Evolutionary conservation across 2,329 filamentous ascomycete genomes (phyloP).

Genomic region (Fusarium duplospermum): DNA sequence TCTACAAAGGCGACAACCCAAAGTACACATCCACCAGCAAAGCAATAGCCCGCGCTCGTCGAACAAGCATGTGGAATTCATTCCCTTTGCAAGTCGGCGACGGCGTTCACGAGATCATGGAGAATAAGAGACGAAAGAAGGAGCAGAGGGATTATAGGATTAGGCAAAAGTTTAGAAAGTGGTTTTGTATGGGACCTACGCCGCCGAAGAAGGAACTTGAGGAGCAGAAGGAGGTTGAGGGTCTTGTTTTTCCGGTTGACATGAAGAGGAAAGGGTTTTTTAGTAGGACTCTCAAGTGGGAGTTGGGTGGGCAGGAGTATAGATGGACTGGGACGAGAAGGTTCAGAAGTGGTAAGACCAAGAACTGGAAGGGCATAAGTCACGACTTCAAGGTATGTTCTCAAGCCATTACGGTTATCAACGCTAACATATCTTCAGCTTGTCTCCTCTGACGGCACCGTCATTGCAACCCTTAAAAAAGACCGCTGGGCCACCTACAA

Average conservation of each 20-base stretch:
- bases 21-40: slow-evolving; percentile 23
- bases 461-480: slow-evolving; percentile 20
- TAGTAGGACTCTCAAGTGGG: slow-evolving; percentile 13
- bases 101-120: slow-evolving; percentile 23
- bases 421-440: not conserved
- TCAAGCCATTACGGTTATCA: not conserved
- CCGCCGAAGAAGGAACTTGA: slow-evolving; percentile 9
- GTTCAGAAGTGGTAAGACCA: not conserved
- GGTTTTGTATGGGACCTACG: slow-evolving; percentile 5
- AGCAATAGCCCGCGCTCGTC: slow-evolving; percentile 12
- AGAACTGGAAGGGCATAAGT: slow-evolving; percentile 9
- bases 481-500: slow-evolving; percentile 10
- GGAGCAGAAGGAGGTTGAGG: slow-evolving; percentile 6
- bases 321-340: slow-evolving; percentile 19
- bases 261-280: slow-evolving; percentile 11
- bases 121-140: slow-evolving; percentile 14
- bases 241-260: not conserved
- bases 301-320: slow-evolving; percentile 11
- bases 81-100: slow-evolving; percentile 28
- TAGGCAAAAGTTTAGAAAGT: slow-evolving; percentile 7
- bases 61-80: slow-evolving; percentile 29
- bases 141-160: not conserved
- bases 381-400: slow-evolving; percentile 19
- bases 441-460: not conserved
- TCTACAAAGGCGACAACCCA: slow-evolving; percentile 33